Evolutionary conservation across 2,329 filamentous ascomycete species (phyloP).

Genomic region (Epichloe baconii): DNA sequence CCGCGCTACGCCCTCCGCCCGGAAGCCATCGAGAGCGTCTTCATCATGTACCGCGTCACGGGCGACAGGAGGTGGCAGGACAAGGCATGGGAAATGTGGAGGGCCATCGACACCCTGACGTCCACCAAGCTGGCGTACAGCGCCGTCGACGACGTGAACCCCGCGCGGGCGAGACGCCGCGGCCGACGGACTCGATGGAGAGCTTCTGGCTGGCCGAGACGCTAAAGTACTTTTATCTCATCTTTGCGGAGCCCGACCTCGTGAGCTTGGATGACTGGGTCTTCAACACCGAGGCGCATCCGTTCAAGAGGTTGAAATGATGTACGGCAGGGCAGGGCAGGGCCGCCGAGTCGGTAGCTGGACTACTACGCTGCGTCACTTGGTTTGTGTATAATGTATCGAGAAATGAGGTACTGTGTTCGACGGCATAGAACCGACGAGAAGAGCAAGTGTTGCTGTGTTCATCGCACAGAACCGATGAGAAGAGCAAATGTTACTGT

Average conservation of each 20-base stretch:
- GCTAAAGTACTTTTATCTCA: constrained; percentile 61
- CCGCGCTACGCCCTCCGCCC: constrained; percentile 38
- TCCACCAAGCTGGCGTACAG: constrained; percentile 34
- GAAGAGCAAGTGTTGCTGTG: no score
- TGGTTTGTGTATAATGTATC: no score
- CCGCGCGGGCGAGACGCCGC: constrained; percentile 12
- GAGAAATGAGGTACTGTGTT: no score
- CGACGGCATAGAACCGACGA: no score
- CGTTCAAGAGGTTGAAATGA: constrained; percentile 18
- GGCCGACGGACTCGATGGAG: constrained; percentile 50
- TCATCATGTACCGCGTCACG: constrained; percentile 39
- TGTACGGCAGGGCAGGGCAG: background rate
- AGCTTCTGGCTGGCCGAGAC: constrained; percentile 61
- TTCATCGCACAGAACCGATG: no score
- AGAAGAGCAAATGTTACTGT: no score
- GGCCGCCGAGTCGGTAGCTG: background rate
- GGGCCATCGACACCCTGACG: constrained; percentile 32
- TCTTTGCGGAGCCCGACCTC: constrained; percentile 51
- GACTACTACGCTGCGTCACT: background rate
- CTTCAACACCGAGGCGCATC: constrained; percentile 42
- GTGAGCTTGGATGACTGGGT: constrained; percentile 59
- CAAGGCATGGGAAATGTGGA: constrained; percentile 41
- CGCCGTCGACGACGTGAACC: constrained; percentile 29
- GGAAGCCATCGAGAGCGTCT: constrained; percentile 40
- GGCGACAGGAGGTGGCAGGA: constrained; percentile 31